Percentiles rank a stretch among this genome's conserved stretches.
phyloP scores from a whole-genome alignment of 2,329 filamentous ascomycete species.

The Boeremia lycopersici region DNA sequence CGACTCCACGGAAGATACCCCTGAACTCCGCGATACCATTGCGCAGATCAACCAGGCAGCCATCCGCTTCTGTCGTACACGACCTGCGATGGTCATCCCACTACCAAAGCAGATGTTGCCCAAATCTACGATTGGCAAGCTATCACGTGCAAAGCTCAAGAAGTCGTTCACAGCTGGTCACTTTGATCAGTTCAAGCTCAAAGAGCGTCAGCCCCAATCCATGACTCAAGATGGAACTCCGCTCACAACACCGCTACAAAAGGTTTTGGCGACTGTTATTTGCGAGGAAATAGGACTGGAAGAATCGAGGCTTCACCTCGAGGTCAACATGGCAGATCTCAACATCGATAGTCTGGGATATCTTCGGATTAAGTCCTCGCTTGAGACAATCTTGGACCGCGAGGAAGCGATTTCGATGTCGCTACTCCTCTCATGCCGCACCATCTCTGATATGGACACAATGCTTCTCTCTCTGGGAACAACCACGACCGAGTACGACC shows the following conservation, averaged over 20 bases:
- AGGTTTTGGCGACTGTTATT: background rate
- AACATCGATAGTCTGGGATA: conserved; percentile 14
- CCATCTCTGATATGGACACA: conserved; percentile 2
- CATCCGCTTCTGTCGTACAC: conserved; percentile 10
- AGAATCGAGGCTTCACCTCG: background rate
- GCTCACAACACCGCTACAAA: conserved; percentile 9
- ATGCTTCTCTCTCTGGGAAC: conserved; percentile 8
- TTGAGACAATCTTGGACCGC: conserved; percentile 5
- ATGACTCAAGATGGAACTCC: background rate
- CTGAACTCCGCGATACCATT: conserved; percentile 6
- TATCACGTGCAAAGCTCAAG: conserved; percentile 13
- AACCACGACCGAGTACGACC: conserved; percentile 10
- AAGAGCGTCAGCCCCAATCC: background rate
- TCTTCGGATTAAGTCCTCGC: conserved; percentile 13
- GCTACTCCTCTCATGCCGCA: conserved; percentile 5
- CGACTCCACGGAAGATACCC: background rate
- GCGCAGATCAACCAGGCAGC: conserved; percentile 4
- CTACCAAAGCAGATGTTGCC: conserved; percentile 9
- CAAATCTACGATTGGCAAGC: conserved; percentile 13
- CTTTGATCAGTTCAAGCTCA: conserved; percentile 2
- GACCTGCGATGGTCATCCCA: conserved; percentile 1
- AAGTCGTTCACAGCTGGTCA: conserved; percentile 1
- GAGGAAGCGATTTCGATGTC: conserved; percentile 11
- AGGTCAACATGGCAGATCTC: conserved; percentile 1
- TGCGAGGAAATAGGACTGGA: conserved; percentile 6